Conservation (phyloP, 805 yeast genomes). For the Yarrowia deformans region DNA sequence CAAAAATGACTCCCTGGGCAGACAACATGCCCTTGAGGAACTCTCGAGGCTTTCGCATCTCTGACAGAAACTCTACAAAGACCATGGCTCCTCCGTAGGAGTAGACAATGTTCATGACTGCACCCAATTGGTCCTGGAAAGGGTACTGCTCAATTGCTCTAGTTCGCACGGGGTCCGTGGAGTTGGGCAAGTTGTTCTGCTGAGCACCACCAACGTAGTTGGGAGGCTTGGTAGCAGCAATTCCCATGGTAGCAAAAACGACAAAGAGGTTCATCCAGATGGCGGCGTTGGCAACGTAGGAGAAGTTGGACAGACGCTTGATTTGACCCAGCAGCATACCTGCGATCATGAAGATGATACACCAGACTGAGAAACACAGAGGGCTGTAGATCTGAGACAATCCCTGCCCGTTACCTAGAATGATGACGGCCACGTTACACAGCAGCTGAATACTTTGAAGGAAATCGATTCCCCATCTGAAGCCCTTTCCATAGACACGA, state of each 20-base stretch:
- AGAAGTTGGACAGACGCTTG: slow-evolving; percentile 51
- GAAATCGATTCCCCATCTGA: slow-evolving; percentile 49
- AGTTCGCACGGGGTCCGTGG: slow-evolving; percentile 39
- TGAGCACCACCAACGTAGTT: slow-evolving; percentile 45
- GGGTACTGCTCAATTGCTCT: slow-evolving; percentile 33
- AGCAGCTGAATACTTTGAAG: slow-evolving; percentile 54
- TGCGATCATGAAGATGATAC: slow-evolving; percentile 53
- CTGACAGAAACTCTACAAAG: slow-evolving; percentile 56
- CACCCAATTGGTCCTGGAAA: slow-evolving; percentile 37
- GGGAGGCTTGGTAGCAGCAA: slow-evolving; percentile 49
- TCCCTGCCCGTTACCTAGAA: slow-evolving; percentile 53
- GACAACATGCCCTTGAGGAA: slow-evolving; percentile 56
- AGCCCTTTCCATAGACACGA: slow-evolving; percentile 50
- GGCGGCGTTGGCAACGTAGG: slow-evolving; percentile 53
- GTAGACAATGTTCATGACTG: slow-evolving; percentile 54
- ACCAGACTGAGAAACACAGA: slow-evolving; percentile 53
- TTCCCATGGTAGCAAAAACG: slow-evolving; percentile 55
- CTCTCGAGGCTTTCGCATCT: slow-evolving; percentile 56
- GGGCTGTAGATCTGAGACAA: slow-evolving; percentile 51
- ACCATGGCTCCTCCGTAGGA: slow-evolving; percentile 59
- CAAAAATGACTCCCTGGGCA: slow-evolving; percentile 54
- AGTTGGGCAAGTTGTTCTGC: slow-evolving; percentile 31
- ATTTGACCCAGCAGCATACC: slow-evolving; percentile 55
- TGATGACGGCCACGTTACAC: slow-evolving; percentile 54
- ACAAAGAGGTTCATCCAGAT: slow-evolving; percentile 55